Evolutionary conservation across 2,329 filamentous ascomycete genomes (phyloP), one percentile per base, ranked within the genome.

Genomic region (Orbilia javanica): DNA sequence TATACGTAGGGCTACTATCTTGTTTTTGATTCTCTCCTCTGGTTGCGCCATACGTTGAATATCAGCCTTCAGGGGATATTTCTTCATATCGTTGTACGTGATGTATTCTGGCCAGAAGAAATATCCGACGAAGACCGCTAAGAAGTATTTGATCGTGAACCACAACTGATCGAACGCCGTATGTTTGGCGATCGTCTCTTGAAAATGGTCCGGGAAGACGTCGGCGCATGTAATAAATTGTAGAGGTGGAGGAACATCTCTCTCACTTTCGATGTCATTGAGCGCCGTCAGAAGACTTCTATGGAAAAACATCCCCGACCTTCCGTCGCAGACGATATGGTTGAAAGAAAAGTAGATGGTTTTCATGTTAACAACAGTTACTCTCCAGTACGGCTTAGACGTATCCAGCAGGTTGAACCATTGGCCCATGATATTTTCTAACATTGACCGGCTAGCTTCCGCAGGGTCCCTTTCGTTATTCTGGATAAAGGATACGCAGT

Each of bases 331-430:
- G n/a, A 70, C 20, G 8, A 70, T 39, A 27, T 70, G 55, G 22
- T 70, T 70, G 18, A 70, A 70, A 1, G 53, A n/a, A n/a, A 62
- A 70, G 29, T 63, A 70, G 0, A 70, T 31, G 0, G 67, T 70
- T 22, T 52, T 42, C 53, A 52, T 70, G 25, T 70, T 63, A 1
- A 63, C 67, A 3, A 63, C 55, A 8, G 67, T 70, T 2, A 44
- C 55, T 25, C 46, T 70, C 67, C 55, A 70, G 18, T 52, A 34
- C 3, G 67, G 44, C 29, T 46, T 55, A 5, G 67, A 70, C 8
- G 42, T 25, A 27, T 70, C 67, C 7, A 39, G 39, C 1, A 53
- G 55, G 27, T 63, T 42, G 36, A 70, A 70, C 67, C 67, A 70
- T 8, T 63, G 31, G 5, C 27, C 25, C n/a, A 70, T 52, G 2